Base-by-base conservation (phyloP, 164 flowering plant genomes). In the Saururus chinensis region DNA sequence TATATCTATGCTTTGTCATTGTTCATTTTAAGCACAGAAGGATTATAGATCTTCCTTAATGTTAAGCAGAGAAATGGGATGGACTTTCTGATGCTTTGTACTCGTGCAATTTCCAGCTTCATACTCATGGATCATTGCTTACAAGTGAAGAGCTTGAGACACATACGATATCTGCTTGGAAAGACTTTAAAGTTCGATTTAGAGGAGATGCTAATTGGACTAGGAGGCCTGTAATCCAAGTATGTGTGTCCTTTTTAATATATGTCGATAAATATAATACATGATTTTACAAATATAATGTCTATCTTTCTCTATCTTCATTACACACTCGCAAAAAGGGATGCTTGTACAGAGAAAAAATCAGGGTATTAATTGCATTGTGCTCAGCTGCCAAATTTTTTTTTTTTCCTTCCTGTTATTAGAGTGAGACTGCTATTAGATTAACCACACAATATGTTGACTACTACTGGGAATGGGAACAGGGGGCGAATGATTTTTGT, bases 111-210 rank as follows among this genome's bases (percentile, higher is more conserved):
- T 42, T 67, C 61, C 75, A 78, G 81, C 77, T 78, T 65, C 77
- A 71, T 65, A 62, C 65, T n/a, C 71, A 71, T 66, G 60, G 64
- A 42, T 55, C 74, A 10, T 40, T 66, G 55, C 65, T 73, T 35
- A 66, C 77, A 22, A 66, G 72, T 69, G 75, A 69, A 64, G 73
- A 75, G 63, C 76, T 69, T 59, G 75, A 73, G 48, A 60, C 60
- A 55, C 75, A 67, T 53, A 61, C 81, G 24, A 59, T 78, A 41
- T 73, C 70, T 35, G 71, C 77, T 60, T 75, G 79, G 79, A 78
- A 78, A 69, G 75, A 72, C 59, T 65, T 69, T 59, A 78, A 75
- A 61, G 16, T 35, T 22, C 73, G 69, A 60, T 59, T 62, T 0
- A 68, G 58, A 20, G 58, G 77, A 69, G 61, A 66, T 55, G 45